phyloP scores from a whole-genome alignment of 2,329 filamentous ascomycete species.

The Macroventuria anomochaeta region DNA sequence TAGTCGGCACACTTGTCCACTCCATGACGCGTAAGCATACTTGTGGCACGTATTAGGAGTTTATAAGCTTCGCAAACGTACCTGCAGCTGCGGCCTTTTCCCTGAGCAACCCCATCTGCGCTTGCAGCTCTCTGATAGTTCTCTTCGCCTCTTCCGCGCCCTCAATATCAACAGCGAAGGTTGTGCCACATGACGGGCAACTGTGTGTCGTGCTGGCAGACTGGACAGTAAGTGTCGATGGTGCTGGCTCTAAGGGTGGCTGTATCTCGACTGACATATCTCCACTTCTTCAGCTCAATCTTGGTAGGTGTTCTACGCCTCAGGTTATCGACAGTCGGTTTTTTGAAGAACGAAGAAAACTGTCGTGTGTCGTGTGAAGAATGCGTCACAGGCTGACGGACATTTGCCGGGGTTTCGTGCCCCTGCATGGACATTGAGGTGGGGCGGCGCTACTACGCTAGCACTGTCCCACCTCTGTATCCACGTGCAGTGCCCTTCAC shows the following conservation, averaged over 20 bases:
- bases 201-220: conserved; percentile 23
- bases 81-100: conserved; percentile 71
- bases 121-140: conserved; percentile 65
- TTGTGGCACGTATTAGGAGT: not conserved
- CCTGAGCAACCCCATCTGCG: conserved; percentile 72
- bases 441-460: not conserved
- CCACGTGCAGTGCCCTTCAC: conserved; percentile 1
- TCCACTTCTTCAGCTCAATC: not conserved
- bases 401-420: conserved; percentile 6
- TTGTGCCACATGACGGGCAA: conserved; percentile 44
- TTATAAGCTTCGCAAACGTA: conserved; percentile 41
- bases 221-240: conserved; percentile 2
- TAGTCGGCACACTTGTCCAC: conserved; percentile 72
- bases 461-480: not conserved
- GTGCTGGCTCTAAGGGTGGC: conserved; percentile 1
- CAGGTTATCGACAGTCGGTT: not conserved
- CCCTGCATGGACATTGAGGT: conserved; percentile 2
- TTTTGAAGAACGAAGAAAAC: conserved; percentile 1
- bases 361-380: conserved; percentile 4
- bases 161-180: conserved; percentile 19
- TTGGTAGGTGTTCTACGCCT: not conserved
- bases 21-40: conserved; percentile 32
- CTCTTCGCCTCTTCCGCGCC: conserved; percentile 30
- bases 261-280: conserved; percentile 13
- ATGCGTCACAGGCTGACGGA: conserved; percentile 6